phyloP scores from a whole-genome alignment of 2,329 filamentous ascomycete species.

The Westerdykella aurantiaca region DNA sequence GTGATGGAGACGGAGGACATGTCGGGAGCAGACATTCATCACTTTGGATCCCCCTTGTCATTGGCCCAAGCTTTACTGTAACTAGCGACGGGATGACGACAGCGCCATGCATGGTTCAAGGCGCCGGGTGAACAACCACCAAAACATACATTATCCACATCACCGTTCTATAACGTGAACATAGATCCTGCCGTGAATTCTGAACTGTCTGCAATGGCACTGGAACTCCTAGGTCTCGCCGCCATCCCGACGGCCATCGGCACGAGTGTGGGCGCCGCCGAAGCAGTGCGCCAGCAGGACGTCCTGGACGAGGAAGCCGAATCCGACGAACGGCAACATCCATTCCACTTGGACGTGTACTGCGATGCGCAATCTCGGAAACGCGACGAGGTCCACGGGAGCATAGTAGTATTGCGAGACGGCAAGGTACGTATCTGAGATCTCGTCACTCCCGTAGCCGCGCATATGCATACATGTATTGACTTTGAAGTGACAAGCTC shows the following conservation, averaged over 20 bases:
- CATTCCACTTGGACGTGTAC: constrained; percentile 47
- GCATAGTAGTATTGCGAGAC: constrained; percentile 42
- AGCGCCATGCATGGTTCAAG: not conserved
- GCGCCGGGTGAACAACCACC: not conserved
- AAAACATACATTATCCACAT: not conserved
- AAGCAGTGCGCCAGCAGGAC: constrained; percentile 46
- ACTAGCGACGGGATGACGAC: not conserved
- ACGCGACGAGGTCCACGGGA: constrained; percentile 38
- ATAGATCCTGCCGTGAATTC: not conserved
- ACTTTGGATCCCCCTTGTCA: not conserved
- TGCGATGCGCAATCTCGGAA: constrained; percentile 37
- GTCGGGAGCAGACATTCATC: not conserved
- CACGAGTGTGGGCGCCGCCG: constrained; percentile 45
- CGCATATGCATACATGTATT: not conserved
- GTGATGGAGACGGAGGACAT: too few relatives aligned
- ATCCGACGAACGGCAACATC: constrained; percentile 44
- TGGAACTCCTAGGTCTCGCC: constrained; percentile 27
- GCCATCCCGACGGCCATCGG: constrained; percentile 36
- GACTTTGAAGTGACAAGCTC: constrained; percentile 22
- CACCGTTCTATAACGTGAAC: not conserved
- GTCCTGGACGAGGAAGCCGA: constrained; percentile 45
- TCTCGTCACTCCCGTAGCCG: not conserved
- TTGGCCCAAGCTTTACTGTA: not conserved
- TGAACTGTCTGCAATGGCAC: constrained; percentile 13
- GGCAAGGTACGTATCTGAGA: constrained; percentile 40